Base-by-base conservation (phyloP, 139 green algal genomes). In the Coccomyxa sp. region DNA sequence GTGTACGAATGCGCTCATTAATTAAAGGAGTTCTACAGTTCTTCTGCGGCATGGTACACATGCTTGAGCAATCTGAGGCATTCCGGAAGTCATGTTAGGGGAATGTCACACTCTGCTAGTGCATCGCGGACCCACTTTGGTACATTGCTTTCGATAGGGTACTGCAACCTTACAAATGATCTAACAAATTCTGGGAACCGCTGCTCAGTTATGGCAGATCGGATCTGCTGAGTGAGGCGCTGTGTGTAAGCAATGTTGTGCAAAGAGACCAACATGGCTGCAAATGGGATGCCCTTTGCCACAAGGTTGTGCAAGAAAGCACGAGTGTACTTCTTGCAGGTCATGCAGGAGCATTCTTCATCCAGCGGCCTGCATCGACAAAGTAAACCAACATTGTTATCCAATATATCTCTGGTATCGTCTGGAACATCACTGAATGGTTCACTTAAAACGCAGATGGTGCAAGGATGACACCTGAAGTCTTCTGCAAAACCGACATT, bases 221-320 rank as follows among this genome's bases (percentile, higher is more conserved):
- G 85, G 45, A 96, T 95, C 13, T 90, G 79, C 15, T 28, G 15
- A 10, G 89, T 91, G 58, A 96, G 81, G 16, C 85, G 84, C 86
- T 94, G 92, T 86, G 92, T 98, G 92, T 98, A 97, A 0, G 92
- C 88, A 13, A 98, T 90, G 89, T 98, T 98, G 92, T 98, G 96
- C 77, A 93, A 92, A 9, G 91, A 92, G 28, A 98, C 85, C 57
- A 98, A 90, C 60, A 91, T 90, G 25, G 90, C 81, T 14, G 92
- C 95, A 58, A 91, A 90, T 16, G 93, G 79, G 1, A 95, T 88
- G 71, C 93, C 91, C 45, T 89, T 87, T 9, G 88, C 88, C 3
- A 95, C 91, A 66, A 96, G 57, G 68, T 91, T 90, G 87, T 98
- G 95, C 75, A 98, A 91, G 88, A 95, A 95, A 13, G 93, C 91